Percentiles rank a stretch among this genome's conserved stretches.
phyloP scores from a whole-genome alignment of 441 rosid species.

The Theobroma grandiflorum region DNA sequence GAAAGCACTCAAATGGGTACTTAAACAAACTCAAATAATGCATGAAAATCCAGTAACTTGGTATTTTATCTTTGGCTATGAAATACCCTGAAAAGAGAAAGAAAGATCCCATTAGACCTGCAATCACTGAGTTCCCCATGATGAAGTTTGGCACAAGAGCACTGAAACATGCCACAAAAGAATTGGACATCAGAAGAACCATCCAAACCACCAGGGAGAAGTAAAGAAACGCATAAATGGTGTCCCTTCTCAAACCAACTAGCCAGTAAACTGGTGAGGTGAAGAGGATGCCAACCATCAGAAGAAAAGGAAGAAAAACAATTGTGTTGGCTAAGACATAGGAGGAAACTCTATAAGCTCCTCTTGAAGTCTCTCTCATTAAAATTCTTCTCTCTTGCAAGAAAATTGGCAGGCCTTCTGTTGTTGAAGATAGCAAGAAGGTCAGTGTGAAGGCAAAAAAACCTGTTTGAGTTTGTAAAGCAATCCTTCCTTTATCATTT shows the following conservation, averaged over 20 bases:
- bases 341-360: constrained; percentile 73
- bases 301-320: constrained; percentile 63
- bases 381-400: constrained; percentile 81
- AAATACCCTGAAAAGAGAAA: constrained; percentile 91
- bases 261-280: constrained; percentile 85
- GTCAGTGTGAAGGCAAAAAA: constrained; percentile 90
- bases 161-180: constrained; percentile 88
- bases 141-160: constrained; percentile 93
- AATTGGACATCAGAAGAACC: constrained; percentile 85
- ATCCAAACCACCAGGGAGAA: constrained; percentile 80
- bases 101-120: constrained; percentile 92
- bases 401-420: constrained; percentile 91
- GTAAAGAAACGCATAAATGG: constrained; percentile 68
- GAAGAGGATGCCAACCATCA: constrained; percentile 71
- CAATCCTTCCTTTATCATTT: constrained; percentile 45
- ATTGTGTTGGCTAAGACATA: constrained; percentile 60
- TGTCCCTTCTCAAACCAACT: constrained; percentile 67
- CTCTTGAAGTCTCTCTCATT: constrained; percentile 81
- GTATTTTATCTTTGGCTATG: constrained; percentile 66
- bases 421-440: constrained; percentile 79
- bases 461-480: constrained; percentile 69
- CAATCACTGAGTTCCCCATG: constrained; percentile 84
- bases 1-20: constrained; percentile 87
- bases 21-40: constrained; percentile 85
- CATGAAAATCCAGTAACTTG: constrained; percentile 87